Evolutionary conservation across 352 stramenopile genomes (phyloP).

Genomic region (Pythium brachiatum): DNA sequence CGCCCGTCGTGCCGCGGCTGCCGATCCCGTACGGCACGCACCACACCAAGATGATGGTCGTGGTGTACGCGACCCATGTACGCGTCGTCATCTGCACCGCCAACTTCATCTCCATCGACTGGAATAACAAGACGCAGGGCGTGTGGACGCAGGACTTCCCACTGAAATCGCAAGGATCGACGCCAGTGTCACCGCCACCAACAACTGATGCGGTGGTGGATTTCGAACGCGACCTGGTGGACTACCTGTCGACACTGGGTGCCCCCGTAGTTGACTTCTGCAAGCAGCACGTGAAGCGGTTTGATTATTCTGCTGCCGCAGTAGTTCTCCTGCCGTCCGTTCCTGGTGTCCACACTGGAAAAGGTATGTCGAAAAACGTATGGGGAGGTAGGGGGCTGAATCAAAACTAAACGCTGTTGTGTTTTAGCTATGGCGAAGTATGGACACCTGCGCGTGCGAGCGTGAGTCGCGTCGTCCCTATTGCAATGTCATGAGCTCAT

Average conservation of each 20-base stretch:
- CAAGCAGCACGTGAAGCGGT: constrained; percentile 38
- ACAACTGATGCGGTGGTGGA: constrained; percentile 19
- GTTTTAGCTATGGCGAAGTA: constrained; percentile 78
- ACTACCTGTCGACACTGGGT: constrained; percentile 59
- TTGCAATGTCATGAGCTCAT: neutral
- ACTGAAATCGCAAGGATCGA: constrained; percentile 29
- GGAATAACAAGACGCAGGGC: constrained; percentile 82
- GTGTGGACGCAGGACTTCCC: constrained; percentile 84
- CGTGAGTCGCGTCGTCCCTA: constrained; percentile 27
- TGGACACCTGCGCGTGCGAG: constrained; percentile 68
- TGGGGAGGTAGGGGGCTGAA: neutral
- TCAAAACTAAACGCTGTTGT: neutral
- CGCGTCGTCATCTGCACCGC: constrained; percentile 84
- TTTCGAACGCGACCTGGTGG: constrained; percentile 63
- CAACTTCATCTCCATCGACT: constrained; percentile 80
- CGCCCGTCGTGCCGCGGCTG: constrained; percentile 55
- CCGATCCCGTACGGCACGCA: constrained; percentile 84
- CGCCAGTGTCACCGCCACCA: neutral
- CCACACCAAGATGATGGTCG: constrained; percentile 86
- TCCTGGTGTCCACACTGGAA: constrained; percentile 64
- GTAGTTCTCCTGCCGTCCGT: constrained; percentile 69
- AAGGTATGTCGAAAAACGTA: constrained; percentile 30
- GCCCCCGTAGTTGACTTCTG: constrained; percentile 45
- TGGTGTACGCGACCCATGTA: constrained; percentile 59
- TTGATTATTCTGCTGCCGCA: constrained; percentile 58